Evolutionary conservation across 1,284 basidiomycete species (phyloP), one percentile per base, ranked within the genome.

Genomic region (Ustilago curta): DNA sequence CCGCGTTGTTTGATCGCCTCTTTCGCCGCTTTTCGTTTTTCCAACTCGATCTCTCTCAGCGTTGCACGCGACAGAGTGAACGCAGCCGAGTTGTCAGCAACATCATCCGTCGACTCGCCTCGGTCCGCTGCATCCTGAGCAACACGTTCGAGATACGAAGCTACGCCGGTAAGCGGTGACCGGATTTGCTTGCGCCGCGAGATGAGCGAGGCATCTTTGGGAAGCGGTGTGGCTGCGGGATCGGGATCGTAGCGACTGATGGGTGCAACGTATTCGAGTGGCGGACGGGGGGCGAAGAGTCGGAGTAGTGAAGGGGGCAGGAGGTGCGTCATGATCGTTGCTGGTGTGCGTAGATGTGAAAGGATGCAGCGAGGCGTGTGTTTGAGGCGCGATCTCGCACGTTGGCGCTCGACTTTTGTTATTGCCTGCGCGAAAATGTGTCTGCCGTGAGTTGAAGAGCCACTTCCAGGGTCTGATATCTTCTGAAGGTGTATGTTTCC

Each of bases 301-400:
- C 83, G 78, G 23, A 84, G 48, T 3, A 84, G 67, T 27, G 69
- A 78, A 1, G 83, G 81, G 2, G 83, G 83, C 9, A 84, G 81
- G 12, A 81, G 73, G 67, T 83, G 77, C 42, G 83, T 81, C 83
- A 84, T 84, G 25, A 48, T 49, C 14, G 5, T 12, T 9, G 31
- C 11, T 32, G 31, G 31, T n/a, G n/a, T n/a, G n/a, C n/a, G n/a
- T n/a, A 32, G 31, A 9, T 32, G 31, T 9, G 31, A 32, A 2
- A 12, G 31, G 31, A 27, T 27, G 27, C 3, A 3, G 27, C 4
- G 27, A 27, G 32, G 32, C 32, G 32, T 35, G n/a, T 35, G 8
- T 35, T 31, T 31, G 31, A 32, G 31, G 31, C 11, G 31, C 31
- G 11, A 32, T n/a, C n/a, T n/a, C n/a, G n/a, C n/a, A n/a, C n/a